phyloP scores from a whole-genome alignment of 1,284 basidiomycete genomes.

The Agaricales sp. region DNA sequence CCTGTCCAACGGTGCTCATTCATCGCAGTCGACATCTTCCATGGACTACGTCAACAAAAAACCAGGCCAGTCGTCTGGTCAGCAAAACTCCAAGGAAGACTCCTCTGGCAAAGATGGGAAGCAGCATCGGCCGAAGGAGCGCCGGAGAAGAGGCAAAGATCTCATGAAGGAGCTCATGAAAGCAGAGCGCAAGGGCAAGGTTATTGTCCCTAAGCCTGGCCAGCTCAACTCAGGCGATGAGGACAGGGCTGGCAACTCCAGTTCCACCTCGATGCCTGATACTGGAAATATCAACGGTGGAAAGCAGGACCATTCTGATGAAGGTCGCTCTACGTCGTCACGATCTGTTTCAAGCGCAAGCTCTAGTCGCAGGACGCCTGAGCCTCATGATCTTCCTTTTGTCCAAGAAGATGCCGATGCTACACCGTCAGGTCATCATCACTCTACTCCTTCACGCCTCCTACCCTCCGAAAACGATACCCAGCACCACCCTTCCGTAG shows the following conservation, averaged over 20 bases:
- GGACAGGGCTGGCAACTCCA: background rate
- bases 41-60: background rate
- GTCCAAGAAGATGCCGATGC: background rate
- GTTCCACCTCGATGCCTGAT: background rate
- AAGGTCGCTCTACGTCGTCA: background rate
- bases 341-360: background rate
- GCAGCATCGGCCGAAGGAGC: background rate
- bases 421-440: background rate
- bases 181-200: background rate
- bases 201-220: background rate
- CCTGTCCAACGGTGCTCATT: background rate
- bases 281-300: background rate
- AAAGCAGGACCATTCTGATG: background rate
- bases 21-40: too few species aligned
- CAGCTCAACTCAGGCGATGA: background rate
- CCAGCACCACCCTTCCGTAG: too few species aligned
- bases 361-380: background rate
- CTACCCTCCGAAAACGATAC: background rate
- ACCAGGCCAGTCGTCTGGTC: background rate
- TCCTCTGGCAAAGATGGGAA: background rate
- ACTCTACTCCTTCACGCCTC: background rate
- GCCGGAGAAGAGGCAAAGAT: background rate
- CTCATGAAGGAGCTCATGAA: background rate
- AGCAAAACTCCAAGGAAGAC: too few species aligned
- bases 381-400: background rate